Base-by-base conservation (phyloP, 495 filamentous ascomycete species). In the Tuber microsphaerosporum region DNA sequence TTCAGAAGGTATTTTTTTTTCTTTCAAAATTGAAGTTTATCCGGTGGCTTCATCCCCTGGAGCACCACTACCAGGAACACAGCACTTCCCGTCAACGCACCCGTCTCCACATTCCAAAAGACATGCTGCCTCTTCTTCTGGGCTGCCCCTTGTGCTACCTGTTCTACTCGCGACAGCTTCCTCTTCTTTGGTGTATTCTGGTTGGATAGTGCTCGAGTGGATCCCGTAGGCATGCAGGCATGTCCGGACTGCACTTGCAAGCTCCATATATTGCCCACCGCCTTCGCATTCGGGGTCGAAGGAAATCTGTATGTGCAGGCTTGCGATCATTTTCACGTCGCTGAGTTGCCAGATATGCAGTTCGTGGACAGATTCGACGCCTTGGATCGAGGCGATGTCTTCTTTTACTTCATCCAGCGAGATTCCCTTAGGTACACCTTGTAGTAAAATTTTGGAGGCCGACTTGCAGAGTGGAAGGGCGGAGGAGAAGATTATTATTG, bases 281-380 rank as follows among this genome's bases (percentile, higher is more conserved):
- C 88, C 89, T 80, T 94, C 91, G 41, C 89, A 91, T 34, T 88
- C 85, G 8, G 88, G 86, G n/a, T 83, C 81, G 79, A 90, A 90
- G 51, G 89, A 90, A 19, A 98, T 91, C 82, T 96, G 92, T 70
- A 99, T 91, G 83, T 99, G 95, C 81, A 99, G 88, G 0, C 91
- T 93, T 6, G 96, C 94, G 31, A 99, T 90, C 45, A 96, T 86
- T 85, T 97, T 97, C 19, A 93, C 93, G 81, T 97, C 94, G 65
- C 90, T 95, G 42, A 99, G 88, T 83, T 97, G 94, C 95, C 95
- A 99, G 76, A 99, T 94, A 83, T 99, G 95, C 17, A 99, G 87
- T 81, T 99, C 94, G 84, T 99, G 95, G 75, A 94, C 95, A 82
- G 91, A 92, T 76, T 93, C 85, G 46, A 99, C 90, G 68, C 94